Base-by-base conservation (phyloP, 2,329 filamentous ascomycete species). In the Mycosphaerella sp. region DNA sequence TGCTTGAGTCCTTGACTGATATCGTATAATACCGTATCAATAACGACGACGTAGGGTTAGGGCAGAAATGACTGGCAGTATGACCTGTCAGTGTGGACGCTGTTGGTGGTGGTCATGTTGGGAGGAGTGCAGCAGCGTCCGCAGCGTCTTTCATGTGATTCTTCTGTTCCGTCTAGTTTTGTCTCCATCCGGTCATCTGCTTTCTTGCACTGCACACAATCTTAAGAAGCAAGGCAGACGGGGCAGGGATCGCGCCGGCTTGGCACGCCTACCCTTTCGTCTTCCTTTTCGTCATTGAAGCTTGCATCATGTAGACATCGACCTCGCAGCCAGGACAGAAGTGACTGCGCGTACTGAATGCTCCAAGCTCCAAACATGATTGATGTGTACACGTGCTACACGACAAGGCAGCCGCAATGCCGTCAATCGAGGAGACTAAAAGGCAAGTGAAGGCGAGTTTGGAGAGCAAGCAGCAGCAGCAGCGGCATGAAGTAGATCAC, bases 371-470 rank as follows among this genome's bases (percentile, higher is more conserved):
- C 4, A 6, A 25, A 12, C 12, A 21, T 43, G 30, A 21, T 35
- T 42, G 46, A 50, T 9, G 57, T 59, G 54, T 49, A 34, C 21
- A 34, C 40, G 2, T 3, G 6, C 6, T 14, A 28, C 6, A 13
- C 10, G n/a, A 4, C 41, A 13, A 28, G 49, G 40, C 55, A 25
- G 50, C 56, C 52, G 50, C 30, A 16, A 66, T 66, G 65, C 65
- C 64, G 41, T 66, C 65, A 18, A 58, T 67, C 47, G 65, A 63
- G 51, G 64, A 65, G 50, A 64, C 56, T 39, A 61, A 61, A 52
- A 59, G 58, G 51, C 58, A 60, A 49, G 64, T 67, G 44, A 59
- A 60, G 25, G 62, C 61, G 32, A 53, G 53, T 13, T 45, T 66
- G 44, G 40, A 46, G 35, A 51, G 42, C 17, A 53, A 53, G 9